These are phyloP conservation scores for Fraxinus albicans DNA, from an alignment of 305 asterid genomes.

Conservation along the genomic window DNA sequence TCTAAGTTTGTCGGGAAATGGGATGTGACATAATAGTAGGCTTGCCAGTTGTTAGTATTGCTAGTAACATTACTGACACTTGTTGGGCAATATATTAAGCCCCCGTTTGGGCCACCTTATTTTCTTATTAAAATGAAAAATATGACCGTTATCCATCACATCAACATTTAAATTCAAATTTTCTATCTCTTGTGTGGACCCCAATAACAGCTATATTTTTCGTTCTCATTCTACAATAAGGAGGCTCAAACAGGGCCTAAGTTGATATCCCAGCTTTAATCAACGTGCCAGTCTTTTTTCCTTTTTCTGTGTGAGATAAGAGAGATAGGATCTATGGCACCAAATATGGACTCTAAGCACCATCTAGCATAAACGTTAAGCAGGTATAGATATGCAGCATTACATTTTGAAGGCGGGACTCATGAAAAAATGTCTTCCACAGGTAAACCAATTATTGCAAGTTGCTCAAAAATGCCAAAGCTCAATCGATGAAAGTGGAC, in stretches of 20 bases:
- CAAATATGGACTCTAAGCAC: not conserved
- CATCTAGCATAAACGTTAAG: not conserved
- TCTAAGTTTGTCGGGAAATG: not conserved
- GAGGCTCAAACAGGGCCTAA: too few species aligned
- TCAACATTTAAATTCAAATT: too few species aligned
- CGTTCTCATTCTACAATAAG: too few species aligned
- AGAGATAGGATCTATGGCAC: not conserved
- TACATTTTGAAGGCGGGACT: not conserved
- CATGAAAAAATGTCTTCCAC: slow-evolving; percentile 26
- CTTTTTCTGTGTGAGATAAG: not conserved
- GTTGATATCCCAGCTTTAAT: not conserved
- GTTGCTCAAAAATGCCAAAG: slow-evolving; percentile 93
- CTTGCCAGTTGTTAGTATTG: not conserved
- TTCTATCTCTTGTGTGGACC: too few species aligned
- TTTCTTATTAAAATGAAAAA: too few species aligned
- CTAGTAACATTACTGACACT: not conserved
- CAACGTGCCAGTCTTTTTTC: not conserved
- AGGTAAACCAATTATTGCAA: slow-evolving; percentile 88
- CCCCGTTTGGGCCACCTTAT: too few species aligned
- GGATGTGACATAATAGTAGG: not conserved
- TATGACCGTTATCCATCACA: too few species aligned
- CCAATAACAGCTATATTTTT: too few species aligned
- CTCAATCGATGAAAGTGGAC: slow-evolving; percentile 78
- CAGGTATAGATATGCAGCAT: not conserved
- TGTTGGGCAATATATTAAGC: not conserved